These are phyloP conservation scores for Phytophthora megakarya DNA, from an alignment of 352 stramenopile genomes.

Conservation along the genomic window DNA sequence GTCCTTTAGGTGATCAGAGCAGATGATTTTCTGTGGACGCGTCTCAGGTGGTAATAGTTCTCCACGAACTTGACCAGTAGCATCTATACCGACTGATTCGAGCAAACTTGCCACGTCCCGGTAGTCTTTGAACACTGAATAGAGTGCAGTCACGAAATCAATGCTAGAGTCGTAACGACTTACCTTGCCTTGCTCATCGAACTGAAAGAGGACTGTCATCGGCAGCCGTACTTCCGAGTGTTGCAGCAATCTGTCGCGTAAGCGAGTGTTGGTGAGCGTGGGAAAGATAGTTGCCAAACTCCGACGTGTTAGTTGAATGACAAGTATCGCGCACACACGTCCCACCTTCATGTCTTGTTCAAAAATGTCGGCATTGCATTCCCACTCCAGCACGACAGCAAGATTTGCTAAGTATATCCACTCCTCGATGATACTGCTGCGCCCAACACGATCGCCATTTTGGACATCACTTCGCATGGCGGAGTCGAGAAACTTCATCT, in stretches of 20 bases:
- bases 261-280: not conserved
- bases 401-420: constrained; percentile 19
- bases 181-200: constrained; percentile 36
- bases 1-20: not conserved
- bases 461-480: constrained; percentile 25
- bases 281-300: constrained; percentile 26
- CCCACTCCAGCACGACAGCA: constrained; percentile 13
- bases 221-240: constrained; percentile 15
- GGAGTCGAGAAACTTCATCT: constrained; percentile 22
- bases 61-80: constrained; percentile 21
- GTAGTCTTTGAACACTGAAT: constrained; percentile 22
- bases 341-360: constrained; percentile 6
- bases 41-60: not conserved
- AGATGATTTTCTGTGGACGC: not conserved
- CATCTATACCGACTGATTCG: constrained; percentile 27
- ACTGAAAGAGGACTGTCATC: constrained; percentile 29
- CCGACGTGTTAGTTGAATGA: constrained; percentile 11
- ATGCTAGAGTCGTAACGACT: constrained; percentile 20
- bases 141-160: constrained; percentile 30
- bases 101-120: constrained; percentile 24
- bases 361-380: constrained; percentile 12
- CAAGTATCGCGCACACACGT: constrained; percentile 12
- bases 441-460: constrained; percentile 18
- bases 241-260: constrained; percentile 27
- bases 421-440: constrained; percentile 25